phyloP scores from a whole-genome alignment of 306 rosid species.

The Prunus padus region DNA sequence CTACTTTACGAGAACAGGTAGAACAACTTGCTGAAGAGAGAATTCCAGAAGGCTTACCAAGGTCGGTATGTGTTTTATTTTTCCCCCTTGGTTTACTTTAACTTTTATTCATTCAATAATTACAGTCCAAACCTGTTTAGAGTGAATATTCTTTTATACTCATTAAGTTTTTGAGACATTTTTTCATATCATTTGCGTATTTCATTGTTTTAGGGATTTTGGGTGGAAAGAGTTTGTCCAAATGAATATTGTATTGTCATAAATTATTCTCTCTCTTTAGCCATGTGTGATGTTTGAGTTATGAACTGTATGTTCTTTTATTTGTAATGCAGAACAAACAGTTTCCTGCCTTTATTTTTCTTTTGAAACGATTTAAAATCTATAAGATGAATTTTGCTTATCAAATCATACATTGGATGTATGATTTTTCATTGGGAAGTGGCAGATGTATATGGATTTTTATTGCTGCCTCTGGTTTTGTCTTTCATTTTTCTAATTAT shows the following conservation, averaged over 20 bases:
- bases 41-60: conserved; percentile 76
- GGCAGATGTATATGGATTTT: not conserved
- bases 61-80: conserved; percentile 31
- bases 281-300: too few relatives aligned
- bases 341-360: too few relatives aligned
- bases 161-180: not conserved
- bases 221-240: not conserved
- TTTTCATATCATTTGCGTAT: not conserved
- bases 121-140: not conserved
- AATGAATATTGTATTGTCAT: too few relatives aligned
- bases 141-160: not conserved
- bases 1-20: conserved; percentile 76
- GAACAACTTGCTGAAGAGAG: conserved; percentile 85
- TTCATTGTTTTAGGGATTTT: not conserved
- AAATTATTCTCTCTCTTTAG: too few relatives aligned
- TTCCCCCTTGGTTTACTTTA: conserved; percentile 11
- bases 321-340: too few relatives aligned
- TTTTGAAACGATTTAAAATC: too few relatives aligned
- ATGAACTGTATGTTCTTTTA: too few relatives aligned
- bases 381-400: too few relatives aligned
- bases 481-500: too few relatives aligned
- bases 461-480: too few relatives aligned
- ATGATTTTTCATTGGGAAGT: not conserved
- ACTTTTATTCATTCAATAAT: not conserved
- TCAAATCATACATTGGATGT: not conserved